Conservation (phyloP, 768 basidiomycete genomes). For the Boletus sp. region DNA sequence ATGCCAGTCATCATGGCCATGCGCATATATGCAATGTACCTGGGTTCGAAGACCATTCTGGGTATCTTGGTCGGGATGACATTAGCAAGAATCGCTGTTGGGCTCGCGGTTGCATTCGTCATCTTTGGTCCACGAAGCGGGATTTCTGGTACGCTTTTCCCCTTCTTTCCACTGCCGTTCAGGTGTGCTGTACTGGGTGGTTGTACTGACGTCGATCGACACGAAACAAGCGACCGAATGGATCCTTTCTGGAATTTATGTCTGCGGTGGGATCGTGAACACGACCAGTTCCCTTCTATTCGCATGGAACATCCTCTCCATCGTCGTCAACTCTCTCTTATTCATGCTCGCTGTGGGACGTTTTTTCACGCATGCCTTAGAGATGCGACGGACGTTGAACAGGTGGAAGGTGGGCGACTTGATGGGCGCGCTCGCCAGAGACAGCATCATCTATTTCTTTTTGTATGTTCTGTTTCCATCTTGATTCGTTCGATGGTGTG, state of each 20-base stretch:
- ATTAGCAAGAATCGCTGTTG: constrained; percentile 4
- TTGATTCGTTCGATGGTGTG: background rate
- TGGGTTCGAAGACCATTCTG: constrained; percentile 10
- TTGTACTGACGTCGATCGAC: background rate
- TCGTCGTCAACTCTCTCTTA: constrained; percentile 10
- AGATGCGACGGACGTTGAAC: constrained; percentile 2
- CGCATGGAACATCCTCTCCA: constrained; percentile 15
- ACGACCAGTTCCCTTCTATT: constrained; percentile 2
- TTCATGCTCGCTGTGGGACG: constrained; percentile 15
- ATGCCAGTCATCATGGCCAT: constrained; percentile 15
- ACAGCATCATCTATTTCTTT: constrained; percentile 19
- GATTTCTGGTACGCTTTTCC: constrained; percentile 6
- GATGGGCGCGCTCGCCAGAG: constrained; percentile 14
- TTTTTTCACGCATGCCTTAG: constrained; percentile 10
- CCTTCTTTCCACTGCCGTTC: background rate
- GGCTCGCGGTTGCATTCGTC: constrained; percentile 5
- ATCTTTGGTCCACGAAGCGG: constrained; percentile 18
- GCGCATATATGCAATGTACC: constrained; percentile 22
- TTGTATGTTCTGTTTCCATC: constrained; percentile 9
- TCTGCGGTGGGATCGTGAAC: constrained; percentile 11
- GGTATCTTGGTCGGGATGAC: constrained; percentile 4
- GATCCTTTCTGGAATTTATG: constrained; percentile 13
- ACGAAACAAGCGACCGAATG: constrained; percentile 11
- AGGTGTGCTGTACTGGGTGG: too few species aligned
- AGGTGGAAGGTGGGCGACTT: constrained; percentile 12